Evolutionary conservation across 139 green algal genomes (phyloP), one percentile per base, ranked within the genome.

Genomic region (Gonium pectorale): DNA sequence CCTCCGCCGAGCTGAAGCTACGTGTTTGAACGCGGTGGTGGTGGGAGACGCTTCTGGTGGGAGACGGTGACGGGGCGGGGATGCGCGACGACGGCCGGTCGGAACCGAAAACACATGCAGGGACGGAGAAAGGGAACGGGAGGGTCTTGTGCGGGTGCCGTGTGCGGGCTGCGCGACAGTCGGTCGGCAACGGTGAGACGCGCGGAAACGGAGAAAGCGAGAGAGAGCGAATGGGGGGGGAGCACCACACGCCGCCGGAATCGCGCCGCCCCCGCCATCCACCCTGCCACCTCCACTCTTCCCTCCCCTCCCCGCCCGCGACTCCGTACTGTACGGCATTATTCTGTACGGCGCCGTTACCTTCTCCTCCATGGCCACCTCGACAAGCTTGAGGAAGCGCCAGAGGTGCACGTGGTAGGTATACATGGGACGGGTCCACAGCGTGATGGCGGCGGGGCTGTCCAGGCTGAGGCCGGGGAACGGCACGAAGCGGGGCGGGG

Each of bases 311-410:
- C 49, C 49, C 49, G 49, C 49, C 49, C 49, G 13, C 49, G 13
- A 56, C 49, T 17, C 17, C 49, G 49, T 17, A 13, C 5, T 66
- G 27, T 2, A 37, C 29, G 13, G 6, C 5, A 26, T 3, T 7
- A 19, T 7, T 6, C 41, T 17, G 1, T 40, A 31, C 29, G 37
- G 3, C 35, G 24, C 15, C 27, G 26, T 15, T 52, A 86, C 67
- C 80, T 86, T 86, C 5, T 80, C 80, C 56, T 80, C 80, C 80
- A 86, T 79, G 27, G 72, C 82, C 60, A 71, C 62, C 60, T 83
- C 72, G 35, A 81, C 66, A 9, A 87, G 43, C 62, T 87, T 87
- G 31, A 62, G 33, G 71, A 87, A 87, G 68, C 77, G 54, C 81
- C 69, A 81, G 51, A 81, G 81, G 40, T 66, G 81, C 81, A 81